Evolutionary conservation across 139 green algal genomes (phyloP).

Genomic region (Micractinium sp.): DNA sequence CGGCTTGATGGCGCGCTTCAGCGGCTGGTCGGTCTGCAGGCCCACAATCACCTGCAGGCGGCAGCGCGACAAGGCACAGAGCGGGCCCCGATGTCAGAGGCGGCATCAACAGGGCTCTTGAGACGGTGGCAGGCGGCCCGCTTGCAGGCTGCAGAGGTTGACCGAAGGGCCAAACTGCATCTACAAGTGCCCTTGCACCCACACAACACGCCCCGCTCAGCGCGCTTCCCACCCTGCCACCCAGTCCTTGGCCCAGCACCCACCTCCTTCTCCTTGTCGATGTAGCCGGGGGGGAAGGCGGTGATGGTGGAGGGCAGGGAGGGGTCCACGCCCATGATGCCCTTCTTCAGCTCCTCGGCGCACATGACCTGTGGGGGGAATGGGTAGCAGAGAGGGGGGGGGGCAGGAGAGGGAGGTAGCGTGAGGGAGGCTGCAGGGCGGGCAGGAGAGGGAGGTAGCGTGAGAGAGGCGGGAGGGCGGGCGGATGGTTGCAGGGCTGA

Average conservation of each 20-base stretch:
- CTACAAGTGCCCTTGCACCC: background rate
- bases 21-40: constrained; percentile 73
- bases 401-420: too few species aligned
- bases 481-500: too few species aligned
- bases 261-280: constrained; percentile 65
- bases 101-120: background rate
- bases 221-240: too few species aligned
- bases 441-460: too few species aligned
- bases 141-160: background rate
- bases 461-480: too few species aligned
- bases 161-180: too few species aligned
- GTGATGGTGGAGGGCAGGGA: constrained; percentile 67
- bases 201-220: background rate
- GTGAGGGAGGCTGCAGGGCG: too few species aligned
- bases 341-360: constrained; percentile 54
- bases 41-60: constrained; percentile 55
- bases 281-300: constrained; percentile 71
- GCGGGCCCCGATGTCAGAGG: background rate
- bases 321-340: constrained; percentile 71
- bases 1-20: constrained; percentile 82
- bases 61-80: background rate
- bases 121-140: too few species aligned
- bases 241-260: constrained; percentile 32
- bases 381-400: background rate
- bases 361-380: background rate